phyloP scores from a whole-genome alignment of 495 filamentous ascomycete species.

The Penicillium chermesinum region DNA sequence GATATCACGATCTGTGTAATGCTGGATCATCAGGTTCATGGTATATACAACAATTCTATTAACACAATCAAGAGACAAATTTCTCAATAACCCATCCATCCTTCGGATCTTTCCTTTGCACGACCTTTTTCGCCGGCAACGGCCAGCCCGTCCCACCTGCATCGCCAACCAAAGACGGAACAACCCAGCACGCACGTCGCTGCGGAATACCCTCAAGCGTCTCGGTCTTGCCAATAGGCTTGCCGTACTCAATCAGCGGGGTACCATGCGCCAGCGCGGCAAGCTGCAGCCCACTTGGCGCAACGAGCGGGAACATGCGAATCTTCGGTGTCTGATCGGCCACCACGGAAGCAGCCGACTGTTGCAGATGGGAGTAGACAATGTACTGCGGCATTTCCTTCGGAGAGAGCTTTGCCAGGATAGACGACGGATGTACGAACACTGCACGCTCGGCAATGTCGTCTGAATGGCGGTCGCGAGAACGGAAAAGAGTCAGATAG shows the following conservation, averaged over 20 bases:
- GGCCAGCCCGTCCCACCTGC: slow-evolving; percentile 74
- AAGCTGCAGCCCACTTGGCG: slow-evolving; percentile 70
- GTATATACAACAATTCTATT: slow-evolving; percentile 18
- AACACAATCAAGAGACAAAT: slow-evolving; percentile 29
- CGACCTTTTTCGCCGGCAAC: slow-evolving; percentile 73
- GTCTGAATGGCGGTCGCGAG: slow-evolving; percentile 46
- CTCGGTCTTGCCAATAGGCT: slow-evolving; percentile 80
- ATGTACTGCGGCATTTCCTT: slow-evolving; percentile 80
- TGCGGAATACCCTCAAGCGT: slow-evolving; percentile 48
- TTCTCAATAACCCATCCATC: slow-evolving; percentile 77
- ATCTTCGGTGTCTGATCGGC: slow-evolving; percentile 62
- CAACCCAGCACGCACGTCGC: slow-evolving; percentile 73
- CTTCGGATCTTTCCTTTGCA: slow-evolving; percentile 65
- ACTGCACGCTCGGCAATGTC: slow-evolving; percentile 55
- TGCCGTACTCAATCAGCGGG: slow-evolving; percentile 76
- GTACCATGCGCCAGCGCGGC: slow-evolving; percentile 77
- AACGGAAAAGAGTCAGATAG: slow-evolving; percentile 80
- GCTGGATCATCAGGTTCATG: too few relatives aligned
- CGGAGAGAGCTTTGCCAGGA: slow-evolving; percentile 64
- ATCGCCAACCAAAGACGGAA: slow-evolving; percentile 64
- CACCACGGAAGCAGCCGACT: slow-evolving; percentile 48
- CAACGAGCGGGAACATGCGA: slow-evolving; percentile 81
- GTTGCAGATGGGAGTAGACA: slow-evolving; percentile 80
- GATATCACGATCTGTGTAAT: slow-evolving; percentile 26
- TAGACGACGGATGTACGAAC: slow-evolving; percentile 82